Evolutionary conservation across 176 grass and related monocot genomes (phyloP).

Genomic region (Oryza punctata): DNA sequence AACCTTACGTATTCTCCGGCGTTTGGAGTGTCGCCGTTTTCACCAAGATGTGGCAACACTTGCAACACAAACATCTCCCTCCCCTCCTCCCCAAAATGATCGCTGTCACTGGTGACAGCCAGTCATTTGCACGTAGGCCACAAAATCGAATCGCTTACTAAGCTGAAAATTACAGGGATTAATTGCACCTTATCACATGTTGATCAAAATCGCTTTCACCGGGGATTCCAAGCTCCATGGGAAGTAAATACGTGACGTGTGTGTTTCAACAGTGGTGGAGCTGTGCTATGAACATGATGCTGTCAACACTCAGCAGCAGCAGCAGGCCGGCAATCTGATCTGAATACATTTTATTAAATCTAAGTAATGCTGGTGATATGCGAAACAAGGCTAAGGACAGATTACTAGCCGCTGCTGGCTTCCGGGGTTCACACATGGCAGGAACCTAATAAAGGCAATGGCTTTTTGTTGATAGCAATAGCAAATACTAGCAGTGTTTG

Average conservation of each 20-base stretch:
- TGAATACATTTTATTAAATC: background rate
- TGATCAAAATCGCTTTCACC: constrained; percentile 5
- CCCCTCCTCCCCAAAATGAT: background rate
- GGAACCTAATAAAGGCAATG: constrained; percentile 23
- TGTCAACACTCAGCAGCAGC: background rate
- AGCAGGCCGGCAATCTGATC: background rate
- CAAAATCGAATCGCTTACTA: background rate
- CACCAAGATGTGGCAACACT: background rate
- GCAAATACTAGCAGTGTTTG: too few species aligned
- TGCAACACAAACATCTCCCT: background rate
- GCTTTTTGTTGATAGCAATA: constrained; percentile 33
- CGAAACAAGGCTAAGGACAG: constrained; percentile 8
- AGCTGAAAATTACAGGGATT: background rate
- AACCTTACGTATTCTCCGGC: background rate
- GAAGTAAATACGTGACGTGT: background rate
- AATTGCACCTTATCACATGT: background rate
- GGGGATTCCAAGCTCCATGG: background rate
- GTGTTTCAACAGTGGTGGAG: background rate
- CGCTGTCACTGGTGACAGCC: background rate
- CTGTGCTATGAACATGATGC: background rate
- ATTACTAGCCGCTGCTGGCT: background rate
- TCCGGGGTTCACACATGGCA: constrained; percentile 29
- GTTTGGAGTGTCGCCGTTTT: background rate
- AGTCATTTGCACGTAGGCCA: background rate
- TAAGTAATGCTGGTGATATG: background rate